Base-by-base conservation (phyloP, 345 rosid species). In the Boechera stricta region DNA sequence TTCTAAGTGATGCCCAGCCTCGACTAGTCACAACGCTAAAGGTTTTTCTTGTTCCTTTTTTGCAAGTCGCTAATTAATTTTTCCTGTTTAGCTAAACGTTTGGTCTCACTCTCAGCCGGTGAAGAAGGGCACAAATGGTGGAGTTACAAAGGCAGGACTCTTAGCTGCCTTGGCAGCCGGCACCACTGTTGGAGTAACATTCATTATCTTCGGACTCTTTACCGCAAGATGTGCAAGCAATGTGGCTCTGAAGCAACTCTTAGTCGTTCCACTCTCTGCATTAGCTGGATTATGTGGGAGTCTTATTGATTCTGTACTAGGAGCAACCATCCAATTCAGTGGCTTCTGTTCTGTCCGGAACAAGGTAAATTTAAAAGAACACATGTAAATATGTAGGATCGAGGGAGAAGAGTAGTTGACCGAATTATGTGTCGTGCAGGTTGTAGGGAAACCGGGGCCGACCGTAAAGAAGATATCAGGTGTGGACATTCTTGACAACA, bases 291-390 rank as follows among this genome's bases (percentile, higher is more conserved):
- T 92, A 64, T 71, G 81, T 52, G 99, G 99, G 64, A 95, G 97
- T 70, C 69, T 92, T 44, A 82, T 90, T 68, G 99, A 92, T 83
- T 95, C 98, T 69, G 45, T 95, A 55, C 73, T 95, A 60, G 99
- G 99, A 79, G 99, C 99, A 52, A 95, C 96, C 9, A 71, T 95
- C 24, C 98, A 92, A 77, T 95, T 84, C 87, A 95, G 99, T 73
- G 99, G 99, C 31, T 92, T 86, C 86, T 95, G 99, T 78, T 79
- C 89, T n/a, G 88, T 95, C 62, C 91, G 97, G 28, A 90, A 89
- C 59, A 95, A 90, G 87, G 98, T 92, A 82, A 4, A 82, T 81
- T 65, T 3, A 41, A 48, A 13, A 59, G 71, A 65, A 71, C 1
- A 60, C 56, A 65, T 45, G 67, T 63, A 31, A 21, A 66, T 5